Evolutionary conservation across 2,329 filamentous ascomycete genomes (phyloP).

Genomic region (Talaromyces sp.): DNA sequence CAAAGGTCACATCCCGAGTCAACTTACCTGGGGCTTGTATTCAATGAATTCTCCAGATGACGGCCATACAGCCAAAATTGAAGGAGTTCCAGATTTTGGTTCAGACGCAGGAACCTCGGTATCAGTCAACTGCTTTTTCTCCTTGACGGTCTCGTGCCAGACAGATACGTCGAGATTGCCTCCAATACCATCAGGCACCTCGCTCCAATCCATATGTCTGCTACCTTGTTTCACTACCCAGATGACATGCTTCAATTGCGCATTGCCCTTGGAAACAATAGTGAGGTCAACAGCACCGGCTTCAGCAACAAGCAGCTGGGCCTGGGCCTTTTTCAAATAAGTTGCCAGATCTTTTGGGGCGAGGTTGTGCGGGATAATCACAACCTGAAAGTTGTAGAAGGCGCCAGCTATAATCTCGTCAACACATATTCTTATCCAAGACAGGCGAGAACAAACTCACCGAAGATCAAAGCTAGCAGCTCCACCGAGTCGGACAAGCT

Average conservation of each 20-base stretch:
- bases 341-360: constrained; percentile 63
- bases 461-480: constrained; percentile 73
- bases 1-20: not conserved
- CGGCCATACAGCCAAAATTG: constrained; percentile 40
- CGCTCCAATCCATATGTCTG: constrained; percentile 92
- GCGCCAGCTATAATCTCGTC: constrained; percentile 59
- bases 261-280: constrained; percentile 63
- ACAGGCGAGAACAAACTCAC: constrained; percentile 31
- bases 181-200: constrained; percentile 72
- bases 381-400: constrained; percentile 82
- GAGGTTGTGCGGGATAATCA: constrained; percentile 80
- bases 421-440: constrained; percentile 3
- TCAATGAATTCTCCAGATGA: constrained; percentile 65
- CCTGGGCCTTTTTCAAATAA: constrained; percentile 67
- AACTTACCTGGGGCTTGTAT: constrained; percentile 64
- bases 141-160: constrained; percentile 84
- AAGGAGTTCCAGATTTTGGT: constrained; percentile 46
- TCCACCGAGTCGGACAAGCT: constrained; percentile 94
- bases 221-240: constrained; percentile 93
- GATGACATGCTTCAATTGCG: constrained; percentile 70
- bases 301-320: constrained; percentile 76
- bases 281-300: constrained; percentile 85
- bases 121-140: constrained; percentile 56
- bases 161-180: constrained; percentile 76
- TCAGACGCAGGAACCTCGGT: constrained; percentile 62